Base-by-base conservation (phyloP, 257 asterid genomes). In the Leonotis leonurus region DNA sequence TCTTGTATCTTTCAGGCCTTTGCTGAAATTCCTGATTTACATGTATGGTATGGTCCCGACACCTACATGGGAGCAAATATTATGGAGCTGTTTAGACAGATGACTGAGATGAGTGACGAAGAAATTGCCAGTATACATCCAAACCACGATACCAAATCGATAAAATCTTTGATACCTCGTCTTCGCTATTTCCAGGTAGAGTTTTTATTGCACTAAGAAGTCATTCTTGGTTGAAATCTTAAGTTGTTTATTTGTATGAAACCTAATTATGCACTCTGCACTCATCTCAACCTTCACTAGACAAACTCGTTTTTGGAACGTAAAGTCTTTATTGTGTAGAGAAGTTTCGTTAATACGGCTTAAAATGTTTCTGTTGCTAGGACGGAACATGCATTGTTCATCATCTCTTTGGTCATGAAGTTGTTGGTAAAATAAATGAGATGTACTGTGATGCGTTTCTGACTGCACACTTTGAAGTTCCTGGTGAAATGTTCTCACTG, bases 401-500 rank as follows among this genome's bases (percentile, higher is more conserved):
- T 80, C 97, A 92, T 82, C 95, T 92, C 70, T 92, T 92, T 62
- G 95, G 95, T 40, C 86, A 80, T 40, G 97, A 92, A 77, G 99
- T 92, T 12, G 99, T 89, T 32, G 77, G 62, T 64, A 85, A 78
- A 76, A 83, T 92, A 65, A 86, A 83, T 2, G 96, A 92, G 65
- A 85, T 89, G 91, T 89, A 92, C 33, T 70, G 91, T 27, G 99
- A 92, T 59, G 96, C 99, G 26, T 92, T 86, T 70, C 82, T 89
- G 53, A 92, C 99, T 3, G 99, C 99, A 35, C 99, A 92, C 78
- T 83, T 92, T 67, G 99, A 92, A 77, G 99, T 92, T 67, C 99
- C 99, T 2, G 96, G 99, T 20, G 99, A 89, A 71, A 89, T 92
- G 99, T 92, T 92, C 71, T 75, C 96, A 30, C 62, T 92, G 6